Percentiles rank a stretch among this genome's conserved stretches.
These are phyloP conservation scores for Wickerhamiella bombiphila DNA, from an alignment of 805 yeast species.

Conservation along the genomic window DNA sequence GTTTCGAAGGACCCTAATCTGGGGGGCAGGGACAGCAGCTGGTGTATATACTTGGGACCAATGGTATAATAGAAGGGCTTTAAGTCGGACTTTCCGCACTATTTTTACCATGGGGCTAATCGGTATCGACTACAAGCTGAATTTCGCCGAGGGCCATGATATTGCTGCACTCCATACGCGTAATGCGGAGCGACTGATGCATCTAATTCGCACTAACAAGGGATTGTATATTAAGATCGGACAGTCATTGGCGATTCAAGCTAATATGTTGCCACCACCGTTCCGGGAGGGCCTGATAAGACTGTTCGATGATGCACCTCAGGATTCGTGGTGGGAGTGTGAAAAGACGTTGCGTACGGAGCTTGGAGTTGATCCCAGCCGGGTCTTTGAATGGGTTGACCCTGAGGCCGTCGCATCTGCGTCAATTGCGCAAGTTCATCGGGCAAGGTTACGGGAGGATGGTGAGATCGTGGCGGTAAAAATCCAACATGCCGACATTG, in stretches of 20 bases:
- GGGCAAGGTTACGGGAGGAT: slow-evolving; percentile 41
- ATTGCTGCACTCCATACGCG: slow-evolving; percentile 45
- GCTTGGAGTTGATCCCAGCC: slow-evolving; percentile 31
- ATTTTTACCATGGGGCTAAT: slow-evolving; percentile 27
- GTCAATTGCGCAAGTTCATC: slow-evolving; percentile 87
- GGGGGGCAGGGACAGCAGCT: slow-evolving; percentile 11
- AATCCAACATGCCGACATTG: slow-evolving; percentile 62
- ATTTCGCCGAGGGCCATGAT: slow-evolving; percentile 32
- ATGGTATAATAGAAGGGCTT: slow-evolving; percentile 33
- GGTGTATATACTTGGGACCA: slow-evolving; percentile 26
- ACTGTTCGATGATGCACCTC: slow-evolving; percentile 60
- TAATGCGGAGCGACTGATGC: slow-evolving; percentile 37
- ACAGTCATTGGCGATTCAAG: slow-evolving; percentile 67
- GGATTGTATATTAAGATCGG: slow-evolving; percentile 65
- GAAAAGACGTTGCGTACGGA: slow-evolving; percentile 20
- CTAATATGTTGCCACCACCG: slow-evolving; percentile 48
- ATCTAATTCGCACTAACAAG: slow-evolving; percentile 33
- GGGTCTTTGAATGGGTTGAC: slow-evolving; percentile 35
- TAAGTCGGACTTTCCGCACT: slow-evolving; percentile 39
- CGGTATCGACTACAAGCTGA: slow-evolving; percentile 46
- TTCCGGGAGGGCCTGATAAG: slow-evolving; percentile 42
- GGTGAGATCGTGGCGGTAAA: slow-evolving; percentile 80
- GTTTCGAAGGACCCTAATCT: slow-evolving; percentile 4
- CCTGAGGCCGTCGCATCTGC: slow-evolving; percentile 59
- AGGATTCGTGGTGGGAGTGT: slow-evolving; percentile 30